phyloP scores from a whole-genome alignment of 2,329 filamentous ascomycete genomes.

The Xylaria sp. region DNA sequence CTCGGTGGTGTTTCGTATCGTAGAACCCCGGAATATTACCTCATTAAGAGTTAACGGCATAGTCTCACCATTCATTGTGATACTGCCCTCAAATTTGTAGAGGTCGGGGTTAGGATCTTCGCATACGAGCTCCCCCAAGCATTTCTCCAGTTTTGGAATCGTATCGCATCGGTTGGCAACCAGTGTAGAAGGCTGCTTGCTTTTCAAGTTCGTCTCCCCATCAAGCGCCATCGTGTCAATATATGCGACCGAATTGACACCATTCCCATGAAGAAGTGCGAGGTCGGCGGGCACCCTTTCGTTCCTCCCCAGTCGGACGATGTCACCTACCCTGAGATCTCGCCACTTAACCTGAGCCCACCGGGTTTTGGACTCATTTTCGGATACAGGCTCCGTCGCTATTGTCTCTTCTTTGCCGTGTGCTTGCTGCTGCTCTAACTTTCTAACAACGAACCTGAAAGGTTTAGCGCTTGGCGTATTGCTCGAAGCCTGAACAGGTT shows the following conservation, averaged over 20 bases:
- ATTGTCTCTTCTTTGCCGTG: neutral
- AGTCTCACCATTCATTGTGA: conserved; percentile 67
- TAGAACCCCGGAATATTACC: conserved; percentile 86
- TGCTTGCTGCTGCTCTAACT: neutral
- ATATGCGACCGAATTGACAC: conserved; percentile 82
- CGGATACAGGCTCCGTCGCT: conserved; percentile 23
- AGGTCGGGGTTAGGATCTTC: conserved; percentile 83
- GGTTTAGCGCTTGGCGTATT: conserved; percentile 34
- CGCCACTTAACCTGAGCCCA: conserved; percentile 75
- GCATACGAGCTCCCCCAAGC: conserved; percentile 72
- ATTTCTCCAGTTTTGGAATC: conserved; percentile 65
- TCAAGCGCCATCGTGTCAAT: conserved; percentile 88
- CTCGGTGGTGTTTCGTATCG: conserved; percentile 77
- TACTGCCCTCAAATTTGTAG: conserved; percentile 79
- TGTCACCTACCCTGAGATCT: conserved; percentile 76
- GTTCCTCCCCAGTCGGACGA: conserved; percentile 77
- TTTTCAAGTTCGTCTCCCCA: conserved; percentile 85
- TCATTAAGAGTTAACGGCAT: conserved; percentile 81
- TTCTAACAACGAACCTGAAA: conserved; percentile 3
- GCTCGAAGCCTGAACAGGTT: conserved; percentile 18
- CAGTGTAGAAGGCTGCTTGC: conserved; percentile 71
- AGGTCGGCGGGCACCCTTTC: conserved; percentile 87
- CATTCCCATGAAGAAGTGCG: conserved; percentile 79
- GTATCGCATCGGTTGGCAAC: conserved; percentile 68
- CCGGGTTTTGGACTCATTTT: conserved; percentile 35